A percentile compares a stretch with the other conserved stretches of the same genome.
phyloP scores from a whole-genome alignment of 148 eudicot genomes.

The Nepenthes gracilis region DNA sequence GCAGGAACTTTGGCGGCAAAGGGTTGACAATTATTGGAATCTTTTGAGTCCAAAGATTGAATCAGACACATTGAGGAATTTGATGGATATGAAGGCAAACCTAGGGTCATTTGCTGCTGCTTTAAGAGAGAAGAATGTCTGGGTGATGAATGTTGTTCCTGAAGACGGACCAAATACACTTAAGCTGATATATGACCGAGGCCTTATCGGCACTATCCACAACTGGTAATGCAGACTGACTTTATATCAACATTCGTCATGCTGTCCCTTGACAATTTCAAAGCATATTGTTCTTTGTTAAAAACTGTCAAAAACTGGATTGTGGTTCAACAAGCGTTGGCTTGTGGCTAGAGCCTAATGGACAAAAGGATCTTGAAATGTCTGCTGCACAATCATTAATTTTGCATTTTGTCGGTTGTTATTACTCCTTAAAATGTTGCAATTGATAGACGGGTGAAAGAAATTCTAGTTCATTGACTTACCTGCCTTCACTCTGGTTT shows the following conservation, averaged over 20 bases:
- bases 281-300: neutral
- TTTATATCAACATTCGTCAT: neutral
- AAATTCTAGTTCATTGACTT: too few species aligned
- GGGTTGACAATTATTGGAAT: constrained; percentile 81
- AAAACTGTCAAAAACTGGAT: neutral
- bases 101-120: constrained; percentile 97
- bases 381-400: too few species aligned
- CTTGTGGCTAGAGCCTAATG: too few species aligned
- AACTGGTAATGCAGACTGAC: constrained; percentile 44
- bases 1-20: constrained; percentile 77
- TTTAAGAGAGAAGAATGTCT: constrained; percentile 75
- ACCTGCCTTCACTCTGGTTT: neutral
- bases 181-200: constrained; percentile 82
- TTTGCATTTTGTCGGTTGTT: too few species aligned
- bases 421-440: too few species aligned
- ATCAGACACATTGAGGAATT: constrained; percentile 63
- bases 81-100: constrained; percentile 98
- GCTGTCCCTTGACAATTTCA: neutral
- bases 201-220: constrained; percentile 80
- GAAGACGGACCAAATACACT: constrained; percentile 96
- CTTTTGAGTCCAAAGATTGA: constrained; percentile 63
- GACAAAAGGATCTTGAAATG: neutral
- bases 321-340: too few species aligned
- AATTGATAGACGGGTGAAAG: too few species aligned
- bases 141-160: constrained; percentile 97